Percentiles rank a stretch among this genome's conserved stretches.
These are phyloP conservation scores for Daedalea quercina DNA, from an alignment of 768 basidiomycete genomes.

Conservation along the genomic window DNA sequence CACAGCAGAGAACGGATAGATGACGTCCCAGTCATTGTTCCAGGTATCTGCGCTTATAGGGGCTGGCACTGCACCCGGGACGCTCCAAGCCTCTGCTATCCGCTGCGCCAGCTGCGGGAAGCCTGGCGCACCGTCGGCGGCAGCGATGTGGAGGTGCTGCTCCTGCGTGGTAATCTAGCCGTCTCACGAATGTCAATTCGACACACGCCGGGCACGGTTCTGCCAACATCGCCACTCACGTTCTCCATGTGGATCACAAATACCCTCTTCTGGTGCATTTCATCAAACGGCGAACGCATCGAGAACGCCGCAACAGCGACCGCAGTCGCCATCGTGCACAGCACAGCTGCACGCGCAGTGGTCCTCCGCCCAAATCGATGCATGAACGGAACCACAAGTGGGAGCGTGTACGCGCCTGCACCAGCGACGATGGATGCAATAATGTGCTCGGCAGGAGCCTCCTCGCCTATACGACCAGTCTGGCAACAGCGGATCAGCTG, in stretches of 20 bases:
- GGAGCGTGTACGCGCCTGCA: conserved; percentile 49
- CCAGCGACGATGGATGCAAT: conserved; percentile 71
- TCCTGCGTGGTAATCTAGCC: conserved; percentile 62
- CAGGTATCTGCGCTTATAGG: conserved; percentile 63
- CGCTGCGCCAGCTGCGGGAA: conserved; percentile 54
- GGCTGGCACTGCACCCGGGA: conserved; percentile 29
- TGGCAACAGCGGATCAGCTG: conserved; percentile 19
- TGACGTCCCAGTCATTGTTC: conserved; percentile 83
- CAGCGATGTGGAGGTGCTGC: conserved; percentile 73
- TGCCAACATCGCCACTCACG: conserved; percentile 36
- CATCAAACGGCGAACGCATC: conserved; percentile 61
- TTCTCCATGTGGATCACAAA: conserved; percentile 85
- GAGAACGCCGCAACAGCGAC: conserved; percentile 56
- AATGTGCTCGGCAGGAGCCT: conserved; percentile 84
- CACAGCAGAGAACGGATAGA: conserved; percentile 78
- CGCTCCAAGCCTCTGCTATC: conserved; percentile 58
- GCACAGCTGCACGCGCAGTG: conserved; percentile 34
- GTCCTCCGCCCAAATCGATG: conserved; percentile 54
- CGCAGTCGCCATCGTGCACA: conserved; percentile 40
- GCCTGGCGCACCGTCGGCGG: conserved; percentile 79
- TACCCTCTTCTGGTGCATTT: conserved; percentile 80
- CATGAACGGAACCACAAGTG: conserved; percentile 61
- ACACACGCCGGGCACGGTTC: background rate
- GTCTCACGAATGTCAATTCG: background rate
- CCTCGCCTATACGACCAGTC: conserved; percentile 79